Evolutionary conservation across 805 yeast species (phyloP).

Genomic region (Kodamaea kaohsiungensis): DNA sequence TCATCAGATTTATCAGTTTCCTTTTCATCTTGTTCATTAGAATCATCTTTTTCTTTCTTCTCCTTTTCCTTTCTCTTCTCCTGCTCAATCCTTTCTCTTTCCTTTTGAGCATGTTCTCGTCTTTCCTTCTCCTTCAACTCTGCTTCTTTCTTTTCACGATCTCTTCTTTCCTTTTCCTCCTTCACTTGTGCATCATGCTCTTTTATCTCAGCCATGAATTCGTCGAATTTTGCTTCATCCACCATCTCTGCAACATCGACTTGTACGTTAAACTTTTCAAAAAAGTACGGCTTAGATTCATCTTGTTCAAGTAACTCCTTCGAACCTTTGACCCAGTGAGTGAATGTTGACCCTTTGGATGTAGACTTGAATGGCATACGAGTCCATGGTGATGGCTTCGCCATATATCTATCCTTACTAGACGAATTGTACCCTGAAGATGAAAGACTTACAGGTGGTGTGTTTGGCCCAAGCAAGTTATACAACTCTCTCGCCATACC

Average conservation of each 20-base stretch:
- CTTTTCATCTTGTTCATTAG: slow-evolving; percentile 10
- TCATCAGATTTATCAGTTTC: slow-evolving; percentile 14
- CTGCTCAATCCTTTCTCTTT: slow-evolving; percentile 10
- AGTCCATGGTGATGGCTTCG: slow-evolving; percentile 83
- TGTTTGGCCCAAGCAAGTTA: slow-evolving; percentile 84
- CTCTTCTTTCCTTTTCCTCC: slow-evolving; percentile 1
- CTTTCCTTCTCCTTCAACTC: slow-evolving; percentile 14
- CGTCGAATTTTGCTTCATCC: slow-evolving; percentile 57
- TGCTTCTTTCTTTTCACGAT: slow-evolving; percentile 14
- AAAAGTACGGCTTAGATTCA: slow-evolving; percentile 52
- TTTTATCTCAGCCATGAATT: slow-evolving; percentile 46
- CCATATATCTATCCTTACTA: slow-evolving; percentile 65
- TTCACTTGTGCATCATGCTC: slow-evolving; percentile 20
- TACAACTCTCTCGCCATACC: slow-evolving; percentile 92
- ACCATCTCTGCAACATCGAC: slow-evolving; percentile 71
- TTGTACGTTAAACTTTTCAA: slow-evolving; percentile 71
- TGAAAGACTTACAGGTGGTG: slow-evolving; percentile 69
- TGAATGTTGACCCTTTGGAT: slow-evolving; percentile 48
- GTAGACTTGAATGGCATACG: slow-evolving; percentile 54
- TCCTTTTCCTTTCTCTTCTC: slow-evolving; percentile 3
- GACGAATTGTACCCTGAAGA: slow-evolving; percentile 35
- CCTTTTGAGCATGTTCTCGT: slow-evolving; percentile 10
- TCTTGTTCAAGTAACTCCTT: slow-evolving; percentile 42
- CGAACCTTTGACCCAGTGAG: slow-evolving; percentile 88
- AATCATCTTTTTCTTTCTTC: slow-evolving; percentile 4